These are phyloP conservation scores for Xenosphaeropsis pyriputrescens DNA, from an alignment of 2,329 filamentous ascomycete genomes.

Conservation along the genomic window DNA sequence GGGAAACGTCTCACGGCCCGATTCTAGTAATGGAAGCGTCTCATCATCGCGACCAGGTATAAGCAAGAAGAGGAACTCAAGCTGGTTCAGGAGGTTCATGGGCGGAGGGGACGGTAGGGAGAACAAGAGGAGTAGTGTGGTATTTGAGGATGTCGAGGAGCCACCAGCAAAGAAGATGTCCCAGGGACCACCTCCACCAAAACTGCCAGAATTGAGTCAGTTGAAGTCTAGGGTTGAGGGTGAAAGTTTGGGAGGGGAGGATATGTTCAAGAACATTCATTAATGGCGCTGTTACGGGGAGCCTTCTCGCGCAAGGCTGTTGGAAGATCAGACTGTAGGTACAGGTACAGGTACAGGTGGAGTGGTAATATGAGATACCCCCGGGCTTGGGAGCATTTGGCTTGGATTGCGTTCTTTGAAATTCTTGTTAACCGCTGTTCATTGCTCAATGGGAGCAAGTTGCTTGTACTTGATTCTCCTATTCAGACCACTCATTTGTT, in stretches of 20 bases:
- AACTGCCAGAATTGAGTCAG: constrained; percentile 17
- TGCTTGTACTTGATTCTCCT: too few species aligned
- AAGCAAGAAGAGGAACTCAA: constrained; percentile 13
- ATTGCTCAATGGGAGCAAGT: too few species aligned
- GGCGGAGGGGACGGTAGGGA: constrained; percentile 5
- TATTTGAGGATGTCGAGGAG: constrained; percentile 8
- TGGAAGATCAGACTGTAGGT: too few species aligned
- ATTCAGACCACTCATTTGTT: too few species aligned
- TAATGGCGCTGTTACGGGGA: constrained; percentile 4
- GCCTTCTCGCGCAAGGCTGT: too few species aligned
- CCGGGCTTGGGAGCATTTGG: too few species aligned
- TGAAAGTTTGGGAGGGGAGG: constrained; percentile 16
- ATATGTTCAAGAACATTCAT: constrained; percentile 21
- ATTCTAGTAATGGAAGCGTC: constrained; percentile 13
- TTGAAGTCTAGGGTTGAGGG: constrained; percentile 17
- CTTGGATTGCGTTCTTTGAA: too few species aligned
- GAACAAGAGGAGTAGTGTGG: constrained; percentile 11
- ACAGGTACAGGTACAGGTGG: too few species aligned
- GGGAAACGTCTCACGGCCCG: constrained; percentile 13
- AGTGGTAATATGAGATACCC: too few species aligned
- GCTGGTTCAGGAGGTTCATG: constrained; percentile 16
- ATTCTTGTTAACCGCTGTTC: too few species aligned
- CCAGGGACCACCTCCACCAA: constrained; percentile 17
- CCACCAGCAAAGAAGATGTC: constrained; percentile 6
- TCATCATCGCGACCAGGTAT: constrained; percentile 7